Evolutionary conservation across 495 filamentous ascomycete species (phyloP).

Genomic region (Staphylotrichum tortipilum): DNA sequence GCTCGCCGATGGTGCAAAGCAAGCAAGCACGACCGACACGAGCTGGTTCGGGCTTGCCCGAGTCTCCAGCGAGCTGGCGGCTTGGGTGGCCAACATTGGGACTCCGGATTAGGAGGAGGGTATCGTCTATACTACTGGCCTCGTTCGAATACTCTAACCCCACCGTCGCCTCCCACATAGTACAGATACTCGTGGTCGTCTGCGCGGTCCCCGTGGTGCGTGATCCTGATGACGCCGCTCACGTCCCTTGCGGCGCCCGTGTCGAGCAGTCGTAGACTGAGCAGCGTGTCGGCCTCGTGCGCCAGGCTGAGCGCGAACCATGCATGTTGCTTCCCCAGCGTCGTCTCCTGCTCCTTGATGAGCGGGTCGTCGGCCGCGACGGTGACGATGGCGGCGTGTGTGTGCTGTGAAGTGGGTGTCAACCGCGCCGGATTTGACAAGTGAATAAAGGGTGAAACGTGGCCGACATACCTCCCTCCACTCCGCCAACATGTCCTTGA

Average conservation of each 20-base stretch:
- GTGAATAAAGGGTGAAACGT: background rate
- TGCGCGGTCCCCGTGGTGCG: constrained; percentile 38
- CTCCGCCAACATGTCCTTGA: constrained; percentile 40
- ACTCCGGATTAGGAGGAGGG: background rate
- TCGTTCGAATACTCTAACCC: constrained; percentile 70
- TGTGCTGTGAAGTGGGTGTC: constrained; percentile 30
- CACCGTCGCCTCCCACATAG: constrained; percentile 67
- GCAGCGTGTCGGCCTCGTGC: constrained; percentile 61
- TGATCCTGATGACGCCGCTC: constrained; percentile 78
- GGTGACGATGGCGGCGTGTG: constrained; percentile 56
- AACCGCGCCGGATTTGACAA: background rate
- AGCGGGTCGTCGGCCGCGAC: constrained; percentile 64
- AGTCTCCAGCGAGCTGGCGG: background rate
- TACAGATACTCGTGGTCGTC: constrained; percentile 71
- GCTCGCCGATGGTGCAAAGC: background rate
- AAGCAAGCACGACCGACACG: background rate
- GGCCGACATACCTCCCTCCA: constrained; percentile 43
- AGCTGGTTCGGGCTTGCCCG: background rate
- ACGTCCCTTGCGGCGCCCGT: constrained; percentile 84
- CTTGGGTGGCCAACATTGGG: background rate
- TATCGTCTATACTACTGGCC: constrained; percentile 37
- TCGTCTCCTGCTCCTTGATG: constrained; percentile 47
- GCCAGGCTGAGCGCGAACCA: constrained; percentile 59
- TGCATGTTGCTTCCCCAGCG: constrained; percentile 61
- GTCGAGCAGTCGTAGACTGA: constrained; percentile 66